Base-by-base conservation (phyloP, 306 rosid species). In the Ammopiptanthus mongolicus region DNA sequence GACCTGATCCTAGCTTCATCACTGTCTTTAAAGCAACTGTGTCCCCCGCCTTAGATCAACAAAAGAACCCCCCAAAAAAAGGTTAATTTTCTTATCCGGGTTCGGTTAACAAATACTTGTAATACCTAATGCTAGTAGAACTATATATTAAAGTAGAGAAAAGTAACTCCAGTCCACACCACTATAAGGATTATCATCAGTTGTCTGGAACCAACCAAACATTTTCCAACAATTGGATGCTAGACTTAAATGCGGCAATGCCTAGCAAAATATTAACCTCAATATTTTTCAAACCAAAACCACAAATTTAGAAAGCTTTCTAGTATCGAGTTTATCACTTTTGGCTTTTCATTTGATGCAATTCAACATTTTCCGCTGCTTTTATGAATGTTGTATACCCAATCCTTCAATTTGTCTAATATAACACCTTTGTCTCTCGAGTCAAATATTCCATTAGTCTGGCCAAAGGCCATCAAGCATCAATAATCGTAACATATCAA, bases 1-100 rank as follows among this genome's bases (percentile, higher is more conserved):
- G 82, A 81, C 78, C 99, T 88, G 76, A 96, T 90, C 83, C 98
- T 86, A 65, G 98, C 96, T 87, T 96, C 98, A 60, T 96, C 99
- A 33, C 99, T 84, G 84, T 92, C 98, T 85, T 82, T 86, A 74
- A 90, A 96, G 86, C 99, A 96, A 83, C 97, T 92, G 82, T 96
- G 99, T 60, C 99, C 99, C 41, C 99, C 99, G 31, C 99, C 99
- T 81, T 89, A 59, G 77, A 85, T 56, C 69, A 85, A 75, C 48
- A 79, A 75, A 65, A 39, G 34, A 53, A 78, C 47, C 21, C 29
- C 34, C 44, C 9, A 33, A 46, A 58, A 58, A 72, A 1, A 77
- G 17, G 56, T 84, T 34, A 47, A 68, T 73, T 65, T 42, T 59
- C 66, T 34, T 29, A 34, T 13, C 12, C 1, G 7, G 18, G 25